phyloP scores from a whole-genome alignment of 371 early-diverging fungal genomes.

The Chytridiales sp. region DNA sequence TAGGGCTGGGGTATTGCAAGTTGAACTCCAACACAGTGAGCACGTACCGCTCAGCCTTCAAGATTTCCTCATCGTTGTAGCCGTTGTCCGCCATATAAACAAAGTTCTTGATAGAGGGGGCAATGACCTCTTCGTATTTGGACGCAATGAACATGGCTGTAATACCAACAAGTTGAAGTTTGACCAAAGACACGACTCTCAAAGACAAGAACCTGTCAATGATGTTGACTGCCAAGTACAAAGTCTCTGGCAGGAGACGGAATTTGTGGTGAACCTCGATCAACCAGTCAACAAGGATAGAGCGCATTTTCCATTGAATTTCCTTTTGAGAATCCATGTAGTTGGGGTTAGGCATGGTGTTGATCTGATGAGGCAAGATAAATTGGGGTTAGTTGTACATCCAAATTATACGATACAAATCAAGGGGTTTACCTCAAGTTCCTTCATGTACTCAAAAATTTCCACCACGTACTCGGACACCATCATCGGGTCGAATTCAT shows the following conservation, averaged over 20 bases:
- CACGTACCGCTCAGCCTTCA: constrained; percentile 86
- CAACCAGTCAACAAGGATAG: constrained; percentile 89
- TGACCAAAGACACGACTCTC: constrained; percentile 77
- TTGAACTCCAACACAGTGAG: constrained; percentile 80
- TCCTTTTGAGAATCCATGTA: constrained; percentile 87
- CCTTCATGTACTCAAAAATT: constrained; percentile 81
- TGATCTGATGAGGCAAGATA: constrained; percentile 29
- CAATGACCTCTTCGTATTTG: constrained; percentile 95
- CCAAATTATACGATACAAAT: neutral
- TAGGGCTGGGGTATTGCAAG: constrained; percentile 81
- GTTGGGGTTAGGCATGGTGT: constrained; percentile 69
- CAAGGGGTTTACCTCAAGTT: constrained; percentile 62
- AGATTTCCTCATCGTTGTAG: constrained; percentile 77
- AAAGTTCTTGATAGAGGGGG: constrained; percentile 80
- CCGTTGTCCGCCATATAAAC: constrained; percentile 75
- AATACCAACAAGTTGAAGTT: constrained; percentile 97
- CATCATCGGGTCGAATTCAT: constrained; percentile 80
- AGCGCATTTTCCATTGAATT: constrained; percentile 92
- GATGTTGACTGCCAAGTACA: constrained; percentile 92
- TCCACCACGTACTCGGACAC: constrained; percentile 88
- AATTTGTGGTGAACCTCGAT: constrained; percentile 90
- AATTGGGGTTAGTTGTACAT: constrained; percentile 1
- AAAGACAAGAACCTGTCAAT: constrained; percentile 95
- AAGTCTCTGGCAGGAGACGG: constrained; percentile 92
- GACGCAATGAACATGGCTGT: constrained; percentile 91